These are phyloP conservation scores for Teratosphaeria destructans DNA, from an alignment of 2,329 filamentous ascomycete species.

Conservation along the genomic window DNA sequence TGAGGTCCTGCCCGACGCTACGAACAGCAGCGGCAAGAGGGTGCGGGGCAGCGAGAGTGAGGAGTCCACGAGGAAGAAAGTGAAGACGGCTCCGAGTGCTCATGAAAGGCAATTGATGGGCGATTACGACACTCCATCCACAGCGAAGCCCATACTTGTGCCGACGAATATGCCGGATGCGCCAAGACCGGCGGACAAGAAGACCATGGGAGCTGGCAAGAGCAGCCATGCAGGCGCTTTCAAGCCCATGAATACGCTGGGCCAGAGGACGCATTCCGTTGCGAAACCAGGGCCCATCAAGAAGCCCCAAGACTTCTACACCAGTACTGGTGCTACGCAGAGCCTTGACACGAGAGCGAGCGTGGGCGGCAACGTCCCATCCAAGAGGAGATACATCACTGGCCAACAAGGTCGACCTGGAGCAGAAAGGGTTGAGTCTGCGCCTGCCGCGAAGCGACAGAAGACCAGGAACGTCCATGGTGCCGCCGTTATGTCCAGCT, in stretches of 20 bases:
- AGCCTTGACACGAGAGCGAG: not conserved
- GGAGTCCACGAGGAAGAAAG: not conserved
- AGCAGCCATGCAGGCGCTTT: not conserved
- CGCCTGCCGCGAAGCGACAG: not conserved
- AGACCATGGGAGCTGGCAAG: not conserved
- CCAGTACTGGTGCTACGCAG: not conserved
- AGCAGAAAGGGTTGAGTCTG: not conserved
- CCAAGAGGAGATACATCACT: not conserved
- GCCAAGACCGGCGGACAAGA: not conserved
- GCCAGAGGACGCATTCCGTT: not conserved
- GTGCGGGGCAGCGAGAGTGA: not conserved
- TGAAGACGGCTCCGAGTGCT: not conserved
- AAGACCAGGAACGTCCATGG: not conserved
- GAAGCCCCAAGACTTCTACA: not conserved
- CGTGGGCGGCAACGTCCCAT: not conserved
- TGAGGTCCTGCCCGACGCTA: not conserved
- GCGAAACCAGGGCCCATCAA: not conserved
- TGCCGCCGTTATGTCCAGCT: not conserved
- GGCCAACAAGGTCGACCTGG: not conserved
- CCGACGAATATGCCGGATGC: not conserved
- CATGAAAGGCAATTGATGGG: not conserved
- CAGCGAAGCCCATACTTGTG: not conserved
- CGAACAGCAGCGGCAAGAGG: not conserved
- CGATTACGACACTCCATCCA: slow-evolving; percentile 1
- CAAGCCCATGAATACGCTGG: slow-evolving; percentile 2